These are phyloP conservation scores for Rhytidhysteron rufulum DNA, from an alignment of 2,329 filamentous ascomycete genomes.

Conservation along the genomic window DNA sequence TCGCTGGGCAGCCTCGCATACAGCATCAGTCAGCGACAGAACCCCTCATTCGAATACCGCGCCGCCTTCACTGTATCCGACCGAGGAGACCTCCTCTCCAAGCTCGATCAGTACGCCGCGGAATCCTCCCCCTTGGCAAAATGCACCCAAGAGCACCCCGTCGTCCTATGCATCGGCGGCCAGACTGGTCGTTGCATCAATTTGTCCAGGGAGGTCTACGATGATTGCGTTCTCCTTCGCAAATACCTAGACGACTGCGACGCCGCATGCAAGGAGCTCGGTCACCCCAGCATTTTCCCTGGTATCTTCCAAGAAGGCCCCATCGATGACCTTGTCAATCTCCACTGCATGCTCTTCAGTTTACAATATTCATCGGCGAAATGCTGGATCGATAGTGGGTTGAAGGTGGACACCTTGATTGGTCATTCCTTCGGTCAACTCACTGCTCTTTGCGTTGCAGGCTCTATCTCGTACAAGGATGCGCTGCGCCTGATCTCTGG, in stretches of 20 bases:
- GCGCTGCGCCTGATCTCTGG: not conserved
- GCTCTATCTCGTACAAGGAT: not conserved
- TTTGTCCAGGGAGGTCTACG: conserved; percentile 2
- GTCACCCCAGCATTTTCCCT: not conserved
- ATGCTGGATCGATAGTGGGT: conserved; percentile 9
- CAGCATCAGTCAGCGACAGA: too few relatives aligned
- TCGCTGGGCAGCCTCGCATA: too few relatives aligned
- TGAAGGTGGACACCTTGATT: conserved; percentile 6
- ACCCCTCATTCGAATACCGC: too few relatives aligned
- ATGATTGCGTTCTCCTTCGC: not conserved
- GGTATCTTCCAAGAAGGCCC: not conserved
- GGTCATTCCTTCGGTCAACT: conserved; percentile 12
- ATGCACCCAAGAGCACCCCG: not conserved
- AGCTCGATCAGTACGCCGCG: not conserved
- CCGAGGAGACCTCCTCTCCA: not conserved
- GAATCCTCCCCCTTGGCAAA: too few relatives aligned
- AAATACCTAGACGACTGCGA: conserved; percentile 1
- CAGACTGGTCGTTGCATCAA: not conserved
- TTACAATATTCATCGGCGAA: conserved; percentile 19
- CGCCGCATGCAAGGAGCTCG: not conserved
- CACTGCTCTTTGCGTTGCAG: conserved; percentile 3
- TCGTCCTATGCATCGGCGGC: conserved; percentile 3
- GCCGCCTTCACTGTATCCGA: not conserved
- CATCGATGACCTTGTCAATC: conserved; percentile 7
- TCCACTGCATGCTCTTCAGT: conserved; percentile 19